Evolutionary conservation across 2,329 filamentous ascomycete genomes (phyloP).

Genomic region (Arthrobotrys musiformis): DNA sequence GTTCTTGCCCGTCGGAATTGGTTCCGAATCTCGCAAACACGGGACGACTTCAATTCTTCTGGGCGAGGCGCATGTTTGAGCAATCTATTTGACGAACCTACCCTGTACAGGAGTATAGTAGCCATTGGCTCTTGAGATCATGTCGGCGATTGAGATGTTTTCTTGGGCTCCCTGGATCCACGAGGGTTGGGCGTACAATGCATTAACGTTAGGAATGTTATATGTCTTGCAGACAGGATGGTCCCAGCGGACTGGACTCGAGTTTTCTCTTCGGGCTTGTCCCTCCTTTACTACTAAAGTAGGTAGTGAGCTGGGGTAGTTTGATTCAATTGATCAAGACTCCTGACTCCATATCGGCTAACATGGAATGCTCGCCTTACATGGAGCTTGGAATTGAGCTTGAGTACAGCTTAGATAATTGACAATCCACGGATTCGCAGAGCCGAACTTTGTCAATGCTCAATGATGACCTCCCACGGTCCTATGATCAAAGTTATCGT

Average conservation of each 20-base stretch:
- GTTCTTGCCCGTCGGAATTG: slow-evolving; percentile 32
- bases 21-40: slow-evolving; percentile 29
- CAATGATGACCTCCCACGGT: background rate
- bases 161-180: slow-evolving; percentile 3
- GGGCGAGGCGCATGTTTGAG: background rate
- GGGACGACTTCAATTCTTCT: background rate
- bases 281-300: background rate
- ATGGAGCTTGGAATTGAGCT: background rate
- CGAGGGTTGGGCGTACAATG: slow-evolving; percentile 8
- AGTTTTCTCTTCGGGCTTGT: background rate
- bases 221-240: slow-evolving; percentile 28
- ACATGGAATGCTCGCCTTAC: background rate
- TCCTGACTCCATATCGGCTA: background rate
- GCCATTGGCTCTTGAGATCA: background rate
- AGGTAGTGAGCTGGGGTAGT: too few species aligned
- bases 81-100: background rate
- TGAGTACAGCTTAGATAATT: background rate
- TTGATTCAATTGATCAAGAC: background rate
- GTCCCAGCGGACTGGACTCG: background rate
- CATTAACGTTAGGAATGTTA: slow-evolving; percentile 15
- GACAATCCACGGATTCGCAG: background rate
- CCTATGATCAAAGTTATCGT: slow-evolving; percentile 28
- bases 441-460: background rate
- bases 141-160: slow-evolving; percentile 43
- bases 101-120: background rate